Evolutionary conservation across 352 stramenopile genomes (phyloP), one percentile per base, ranked within the genome.

Genomic region (Globisporangium apiculatum): DNA sequence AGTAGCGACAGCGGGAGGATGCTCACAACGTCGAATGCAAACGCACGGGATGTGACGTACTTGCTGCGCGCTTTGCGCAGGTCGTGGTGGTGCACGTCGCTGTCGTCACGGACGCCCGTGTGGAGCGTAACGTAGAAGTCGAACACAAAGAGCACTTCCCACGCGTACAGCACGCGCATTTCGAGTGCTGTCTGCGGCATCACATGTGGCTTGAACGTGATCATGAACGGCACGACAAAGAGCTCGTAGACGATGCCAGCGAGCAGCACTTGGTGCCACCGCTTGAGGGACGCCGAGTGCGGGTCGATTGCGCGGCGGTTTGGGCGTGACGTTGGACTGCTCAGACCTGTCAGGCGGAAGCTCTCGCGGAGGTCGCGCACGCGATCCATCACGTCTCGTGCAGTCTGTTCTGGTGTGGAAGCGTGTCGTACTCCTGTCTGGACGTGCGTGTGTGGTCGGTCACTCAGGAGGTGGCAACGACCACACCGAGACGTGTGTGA

Each of bases 211-310:
- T 71, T 60, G 61, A 87, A 89, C 0, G 65, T 62, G 11, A 89
- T 37, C 31, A 89, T 67, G 40, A 85, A 83, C 10, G 78, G 78
- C 1, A 88, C 50, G 12, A 79, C 45, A 48, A 87, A 88, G 17
- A 67, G 55, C 55, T 90, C 67, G 60, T 76, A 87, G 1, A 87
- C 57, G 5, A 86, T 50, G 3, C 67, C 71, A 4, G 69, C 43
- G 17, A 92, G 62, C 48, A 92, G 52, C 10, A 78, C 24, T 53
- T 89, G 73, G 14, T 83, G 67, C 82, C 82, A 92, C 0, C 63
- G 51, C 40, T 72, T 73, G 51, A 92, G 66, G 0, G 42, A 58
- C 3, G 15, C 12, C 7, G 68, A 64, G 46, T 79, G 76, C 0
- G 82, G 78, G 43, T 90, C 75, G 42, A 89, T 71, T 0, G 79